Base-by-base conservation (phyloP, 2,329 filamentous ascomycete genomes). In the Fusarium sp. region DNA sequence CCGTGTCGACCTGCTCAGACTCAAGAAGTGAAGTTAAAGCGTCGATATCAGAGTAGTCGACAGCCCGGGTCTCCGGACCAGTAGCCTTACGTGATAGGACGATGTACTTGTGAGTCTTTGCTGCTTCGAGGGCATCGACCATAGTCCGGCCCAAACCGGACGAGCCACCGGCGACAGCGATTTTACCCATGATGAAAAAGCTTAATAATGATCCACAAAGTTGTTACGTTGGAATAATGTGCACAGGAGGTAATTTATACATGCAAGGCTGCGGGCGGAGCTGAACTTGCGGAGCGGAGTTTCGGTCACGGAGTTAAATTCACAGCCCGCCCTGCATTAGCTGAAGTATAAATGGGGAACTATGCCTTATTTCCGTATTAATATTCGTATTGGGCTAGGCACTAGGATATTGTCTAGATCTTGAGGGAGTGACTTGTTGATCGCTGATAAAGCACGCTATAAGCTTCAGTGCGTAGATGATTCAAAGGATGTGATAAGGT, bases 121-220 rank as follows among this genome's bases (percentile, higher is more conserved):
- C 36, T 24, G 45, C 44, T 1, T 24, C 5, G 7, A 64, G 44
- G 7, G 44, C 62, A 12, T 64, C 56, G 3, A 44, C 45, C 22
- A 51, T 62, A 2, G 62, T 24, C 7, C 44, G 38, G 56, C 62
- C 62, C 20, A 64, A 22, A 5, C 62, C 56, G 13, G 56, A 44
- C 15, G 62, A 64, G 2, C 62, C 56, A 49, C 62, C 62, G 20
- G 56, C 62, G 17, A 64, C 20, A 26, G 28, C 62, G 20, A 64
- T 7, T 12, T 28, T 62, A 1, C 45, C 38, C 62, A 31, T 31
- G 31, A 31, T 13, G 4, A 13, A 31, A 2, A 1, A 31, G 1
- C 31, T 31, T 12, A 31, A 4, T 31, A 12, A 31, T 31, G 31
- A 31, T 31, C 31, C 31, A 31, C 4, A 31, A 31, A 11, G 31